These are phyloP conservation scores for Citrus cavaleriei DNA, from an alignment of 345 rosid genomes.

Conservation along the genomic window DNA sequence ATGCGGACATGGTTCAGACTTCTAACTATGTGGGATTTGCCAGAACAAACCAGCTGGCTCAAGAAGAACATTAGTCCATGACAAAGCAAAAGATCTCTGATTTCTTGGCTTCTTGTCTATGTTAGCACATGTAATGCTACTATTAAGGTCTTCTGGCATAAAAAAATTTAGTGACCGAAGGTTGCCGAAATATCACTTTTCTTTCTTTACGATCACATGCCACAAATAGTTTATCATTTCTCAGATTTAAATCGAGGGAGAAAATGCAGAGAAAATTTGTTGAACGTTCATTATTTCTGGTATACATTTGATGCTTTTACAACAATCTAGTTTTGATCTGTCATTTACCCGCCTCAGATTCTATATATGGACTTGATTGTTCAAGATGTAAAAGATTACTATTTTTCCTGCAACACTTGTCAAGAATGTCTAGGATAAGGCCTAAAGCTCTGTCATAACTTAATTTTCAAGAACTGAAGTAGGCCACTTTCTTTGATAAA, in stretches of 20 bases:
- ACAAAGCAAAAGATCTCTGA: neutral
- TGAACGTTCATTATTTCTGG: neutral
- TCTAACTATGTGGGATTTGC: neutral
- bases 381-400: constrained; percentile 3
- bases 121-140: neutral
- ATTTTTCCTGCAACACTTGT: constrained; percentile 7
- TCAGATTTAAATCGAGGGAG: neutral
- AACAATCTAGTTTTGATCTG: neutral
- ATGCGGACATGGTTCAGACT: neutral
- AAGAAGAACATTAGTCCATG: neutral
- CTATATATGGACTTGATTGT: constrained; percentile 20
- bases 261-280: neutral
- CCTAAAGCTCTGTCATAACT: constrained; percentile 10
- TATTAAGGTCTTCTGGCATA: neutral
- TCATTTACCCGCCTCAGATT: too few relatives aligned
- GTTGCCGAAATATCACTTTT: too few relatives aligned
- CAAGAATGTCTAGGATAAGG: constrained; percentile 13
- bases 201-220: too few relatives aligned
- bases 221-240: neutral
- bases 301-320: constrained; percentile 11
- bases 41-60: neutral
- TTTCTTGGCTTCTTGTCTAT: neutral
- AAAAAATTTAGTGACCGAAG: neutral
- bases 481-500: constrained; percentile 13
- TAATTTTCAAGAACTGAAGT: neutral